Base-by-base conservation (phyloP, 2,329 filamentous ascomycete genomes). In the Penicillium janthinellum region DNA sequence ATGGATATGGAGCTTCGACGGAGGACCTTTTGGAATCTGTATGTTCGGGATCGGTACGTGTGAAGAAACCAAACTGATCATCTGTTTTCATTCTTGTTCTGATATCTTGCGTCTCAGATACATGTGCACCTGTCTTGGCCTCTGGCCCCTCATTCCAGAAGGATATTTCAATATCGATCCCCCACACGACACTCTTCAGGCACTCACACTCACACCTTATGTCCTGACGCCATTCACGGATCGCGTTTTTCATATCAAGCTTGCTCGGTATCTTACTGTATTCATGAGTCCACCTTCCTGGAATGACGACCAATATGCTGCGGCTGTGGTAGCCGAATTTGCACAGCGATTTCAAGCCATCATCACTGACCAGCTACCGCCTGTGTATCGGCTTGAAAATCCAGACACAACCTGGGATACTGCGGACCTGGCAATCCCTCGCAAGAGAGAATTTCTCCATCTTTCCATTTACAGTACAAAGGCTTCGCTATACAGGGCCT, bases 111-210 rank as follows among this genome's bases (percentile, higher is more conserved):
- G 4, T 34, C 3, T 0, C 25, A 65, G 63, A 22, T 61, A 59
- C 37, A 64, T 64, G 59, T 64, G 57, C 35, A 50, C 56, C 17
- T 59, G 57, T 39, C 62, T 65, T 39, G 61, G 61, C 5, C 54
- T 62, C n/a, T 64, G 63, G 61, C 63, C 63, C 15, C 50, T 65
- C 5, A 65, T 65, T 4, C 63, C 63, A 8, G 61, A 65, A 35
- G 63, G 61, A 22, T 65, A 65, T 22, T 64, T 64, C 14, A 59
- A 65, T 25, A 57, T 64, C 17, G 63, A 65, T 15, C 57, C 49
- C 12, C 63, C 61, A 4, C 50, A 60, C 35, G 61, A 65, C 22
- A 62, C 41, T n/a, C 34, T 65, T 3, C 54, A 61, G 17, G 41
- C 57, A 1, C 22, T 62, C 12, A 47, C 59, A 0, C n/a, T 53